phyloP scores from a whole-genome alignment of 495 filamentous ascomycete species.

The Hypoxylon trugodes region DNA sequence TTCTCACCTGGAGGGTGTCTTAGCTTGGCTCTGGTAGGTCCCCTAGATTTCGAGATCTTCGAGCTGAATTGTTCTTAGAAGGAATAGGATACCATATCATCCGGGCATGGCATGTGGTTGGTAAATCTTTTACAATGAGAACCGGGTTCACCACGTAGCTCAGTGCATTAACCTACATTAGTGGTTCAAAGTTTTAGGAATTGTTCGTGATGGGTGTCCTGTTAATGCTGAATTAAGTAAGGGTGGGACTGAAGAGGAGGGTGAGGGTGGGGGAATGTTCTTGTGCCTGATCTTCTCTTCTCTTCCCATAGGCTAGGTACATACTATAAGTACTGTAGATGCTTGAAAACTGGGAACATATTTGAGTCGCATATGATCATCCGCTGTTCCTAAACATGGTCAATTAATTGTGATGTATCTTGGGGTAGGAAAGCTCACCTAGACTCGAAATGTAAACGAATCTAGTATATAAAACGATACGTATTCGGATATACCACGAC shows the following conservation, averaged over 20 bases:
- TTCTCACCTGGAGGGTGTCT: constrained; percentile 13
- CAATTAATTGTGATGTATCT: too few relatives aligned
- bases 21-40: constrained; percentile 4
- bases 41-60: constrained; percentile 6
- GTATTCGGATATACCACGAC: too few relatives aligned
- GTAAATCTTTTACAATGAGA: not conserved
- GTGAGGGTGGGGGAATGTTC: constrained; percentile 1
- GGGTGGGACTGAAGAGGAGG: not conserved
- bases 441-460: too few relatives aligned
- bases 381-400: too few relatives aligned
- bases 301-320: too few relatives aligned
- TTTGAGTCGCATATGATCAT: too few relatives aligned
- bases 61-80: not conserved
- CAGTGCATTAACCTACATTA: constrained; percentile 15
- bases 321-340: too few relatives aligned
- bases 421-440: too few relatives aligned
- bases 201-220: not conserved
- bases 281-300: constrained; percentile 18
- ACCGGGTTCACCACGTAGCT: constrained; percentile 16
- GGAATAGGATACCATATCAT: constrained; percentile 14
- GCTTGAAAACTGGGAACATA: too few relatives aligned
- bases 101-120: constrained; percentile 18
- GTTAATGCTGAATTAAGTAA: constrained; percentile 7
- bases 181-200: constrained; percentile 22
- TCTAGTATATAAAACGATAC: too few relatives aligned